phyloP scores from a whole-genome alignment of 23 red algal genomes.

The Gracilaria vermiculophylla region DNA sequence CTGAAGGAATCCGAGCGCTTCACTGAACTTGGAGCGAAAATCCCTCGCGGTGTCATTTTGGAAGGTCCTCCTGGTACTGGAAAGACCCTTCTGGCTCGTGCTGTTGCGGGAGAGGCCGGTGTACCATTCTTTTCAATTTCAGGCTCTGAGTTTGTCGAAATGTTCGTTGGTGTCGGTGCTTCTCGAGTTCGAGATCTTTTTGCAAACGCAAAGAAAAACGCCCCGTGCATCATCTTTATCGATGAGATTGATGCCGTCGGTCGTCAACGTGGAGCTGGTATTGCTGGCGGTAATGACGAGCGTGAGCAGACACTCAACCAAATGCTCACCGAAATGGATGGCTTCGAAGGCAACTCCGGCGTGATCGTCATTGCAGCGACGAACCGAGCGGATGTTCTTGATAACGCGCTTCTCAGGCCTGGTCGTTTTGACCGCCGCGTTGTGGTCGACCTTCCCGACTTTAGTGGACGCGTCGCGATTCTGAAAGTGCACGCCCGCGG shows the following conservation, averaged over 20 bases:
- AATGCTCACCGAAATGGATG: slow-evolving; percentile 99
- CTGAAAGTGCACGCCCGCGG: slow-evolving; percentile 91
- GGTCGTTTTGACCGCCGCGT: slow-evolving; percentile 97
- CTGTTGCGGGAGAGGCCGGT: slow-evolving; percentile 98
- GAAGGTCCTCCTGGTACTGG: slow-evolving; percentile 98
- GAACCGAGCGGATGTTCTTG: slow-evolving; percentile 96
- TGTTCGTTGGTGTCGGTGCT: slow-evolving; percentile 99
- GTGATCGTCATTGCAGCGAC: slow-evolving; percentile 99
- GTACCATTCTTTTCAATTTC: slow-evolving; percentile 99
- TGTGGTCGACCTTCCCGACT: slow-evolving; percentile 95
- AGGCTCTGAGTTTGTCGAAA: slow-evolving; percentile 99
- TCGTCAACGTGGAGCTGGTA: slow-evolving; percentile 93
- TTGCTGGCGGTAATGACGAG: slow-evolving; percentile 99
- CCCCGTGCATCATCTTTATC: slow-evolving; percentile 99
- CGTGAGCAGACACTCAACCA: slow-evolving; percentile 99
- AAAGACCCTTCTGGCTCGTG: slow-evolving; percentile 96
- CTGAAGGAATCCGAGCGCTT: slow-evolving; percentile 96
- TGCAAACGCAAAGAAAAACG: slow-evolving; percentile 98
- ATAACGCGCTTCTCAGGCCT: slow-evolving; percentile 92
- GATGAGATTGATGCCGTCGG: slow-evolving; percentile 99
- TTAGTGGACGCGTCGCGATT: slow-evolving; percentile 79
- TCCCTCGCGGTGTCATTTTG: slow-evolving; percentile 96
- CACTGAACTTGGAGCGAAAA: slow-evolving; percentile 93
- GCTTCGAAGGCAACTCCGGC: slow-evolving; percentile 96
- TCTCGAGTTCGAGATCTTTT: slow-evolving; percentile 97